Evolutionary conservation across 75 land plant species (phyloP).

Genomic region (Picea sitchensis): DNA sequence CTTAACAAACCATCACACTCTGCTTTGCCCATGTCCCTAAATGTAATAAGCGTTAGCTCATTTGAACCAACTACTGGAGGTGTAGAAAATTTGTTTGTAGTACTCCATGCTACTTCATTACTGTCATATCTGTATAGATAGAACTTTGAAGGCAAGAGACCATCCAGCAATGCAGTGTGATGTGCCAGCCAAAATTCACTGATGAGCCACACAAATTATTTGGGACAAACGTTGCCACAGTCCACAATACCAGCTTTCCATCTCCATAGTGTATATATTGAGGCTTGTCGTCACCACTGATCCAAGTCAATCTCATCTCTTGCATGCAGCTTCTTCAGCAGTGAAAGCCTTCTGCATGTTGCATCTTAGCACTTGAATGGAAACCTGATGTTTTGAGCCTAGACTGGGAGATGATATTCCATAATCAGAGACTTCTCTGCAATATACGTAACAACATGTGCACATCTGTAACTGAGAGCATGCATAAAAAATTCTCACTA

Average conservation of each 20-base stretch:
- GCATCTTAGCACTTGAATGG: no score
- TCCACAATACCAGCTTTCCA: slow-evolving; percentile 11
- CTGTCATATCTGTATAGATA: slow-evolving; percentile 35
- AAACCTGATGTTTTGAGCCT: no score
- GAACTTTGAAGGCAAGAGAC: slow-evolving; percentile 20
- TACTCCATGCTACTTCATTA: slow-evolving; percentile 32
- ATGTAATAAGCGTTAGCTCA: slow-evolving; percentile 25
- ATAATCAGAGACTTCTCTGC: no score
- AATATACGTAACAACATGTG: no score
- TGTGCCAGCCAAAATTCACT: slow-evolving; percentile 46
- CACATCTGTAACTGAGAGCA: no score
- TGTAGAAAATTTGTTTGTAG: slow-evolving; percentile 14
- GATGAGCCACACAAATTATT: slow-evolving; percentile 32
- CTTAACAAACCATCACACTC: slow-evolving; percentile 26
- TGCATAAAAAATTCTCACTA: no score
- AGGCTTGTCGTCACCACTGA: slow-evolving; percentile 24
- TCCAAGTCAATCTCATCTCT: slow-evolving; percentile 54
- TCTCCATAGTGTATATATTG: slow-evolving; percentile 22
- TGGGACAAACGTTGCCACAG: slow-evolving; percentile 27
- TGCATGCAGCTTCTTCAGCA: no score
- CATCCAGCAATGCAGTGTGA: slow-evolving; percentile 33
- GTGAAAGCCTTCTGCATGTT: no score
- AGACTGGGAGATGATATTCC: no score
- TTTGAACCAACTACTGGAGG: slow-evolving; percentile 34
- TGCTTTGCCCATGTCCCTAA: slow-evolving; percentile 53